Percentiles rank a stretch among this genome's conserved stretches.
phyloP scores from a whole-genome alignment of 2,329 filamentous ascomycete genomes.

The Hypomyces rosellus region DNA sequence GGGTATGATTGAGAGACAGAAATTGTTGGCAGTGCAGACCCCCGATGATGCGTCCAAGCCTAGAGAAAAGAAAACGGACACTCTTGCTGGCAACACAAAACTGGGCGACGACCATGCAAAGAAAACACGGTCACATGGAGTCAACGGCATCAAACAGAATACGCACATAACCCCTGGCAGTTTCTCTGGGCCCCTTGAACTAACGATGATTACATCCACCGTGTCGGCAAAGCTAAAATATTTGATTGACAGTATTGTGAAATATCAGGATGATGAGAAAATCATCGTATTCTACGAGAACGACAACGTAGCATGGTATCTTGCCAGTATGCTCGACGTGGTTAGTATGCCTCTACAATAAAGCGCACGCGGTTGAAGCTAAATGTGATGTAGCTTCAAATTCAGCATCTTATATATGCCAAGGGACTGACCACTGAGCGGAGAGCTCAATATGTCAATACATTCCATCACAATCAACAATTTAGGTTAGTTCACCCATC shows the following conservation, averaged over 20 bases:
- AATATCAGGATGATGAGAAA: conserved; percentile 67
- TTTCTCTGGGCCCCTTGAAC: conserved; percentile 43
- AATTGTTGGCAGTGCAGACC: conserved; percentile 19
- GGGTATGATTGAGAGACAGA: conserved; percentile 32
- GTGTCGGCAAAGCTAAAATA: conserved; percentile 85
- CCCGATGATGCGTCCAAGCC: conserved; percentile 10
- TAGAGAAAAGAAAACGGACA: conserved; percentile 17
- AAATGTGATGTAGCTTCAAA: conserved; percentile 38
- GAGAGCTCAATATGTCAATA: conserved; percentile 68
- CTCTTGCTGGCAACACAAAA: conserved; percentile 37
- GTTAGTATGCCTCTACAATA: conserved; percentile 28
- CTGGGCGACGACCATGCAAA: conserved; percentile 31
- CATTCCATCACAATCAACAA: conserved; percentile 64
- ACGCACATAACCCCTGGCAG: conserved; percentile 18
- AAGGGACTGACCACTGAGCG: conserved; percentile 53
- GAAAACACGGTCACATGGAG: conserved; percentile 26
- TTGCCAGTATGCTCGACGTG: conserved; percentile 75
- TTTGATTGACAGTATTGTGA: conserved; percentile 64
- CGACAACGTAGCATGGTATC: conserved; percentile 79
- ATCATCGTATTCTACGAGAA: conserved; percentile 91
- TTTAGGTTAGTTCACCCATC: conserved; percentile 40
- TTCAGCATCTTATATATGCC: conserved; percentile 61
- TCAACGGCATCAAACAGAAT: conserved; percentile 18
- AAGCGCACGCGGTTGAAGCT: background rate
- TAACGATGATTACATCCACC: conserved; percentile 66